Evolutionary conservation across 441 rosid genomes (phyloP).

Genomic region (Gossypium davidsonii): DNA sequence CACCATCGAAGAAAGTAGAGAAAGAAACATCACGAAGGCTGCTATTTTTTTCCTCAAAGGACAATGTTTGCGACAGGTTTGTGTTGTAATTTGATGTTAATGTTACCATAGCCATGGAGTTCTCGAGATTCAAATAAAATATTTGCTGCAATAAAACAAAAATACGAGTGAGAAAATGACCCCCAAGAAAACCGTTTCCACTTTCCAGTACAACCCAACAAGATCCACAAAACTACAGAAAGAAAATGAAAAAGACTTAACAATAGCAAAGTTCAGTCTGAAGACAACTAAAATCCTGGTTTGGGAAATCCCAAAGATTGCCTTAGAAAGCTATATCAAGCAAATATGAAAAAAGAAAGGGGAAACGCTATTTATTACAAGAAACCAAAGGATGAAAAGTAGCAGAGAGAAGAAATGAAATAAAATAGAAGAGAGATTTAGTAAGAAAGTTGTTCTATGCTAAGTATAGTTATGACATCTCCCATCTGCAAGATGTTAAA

Average conservation of each 20-base stretch:
- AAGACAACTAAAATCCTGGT: slow-evolving; percentile 3
- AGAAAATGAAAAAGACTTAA: slow-evolving; percentile 23
- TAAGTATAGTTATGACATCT: slow-evolving; percentile 17
- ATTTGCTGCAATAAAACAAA: slow-evolving; percentile 1
- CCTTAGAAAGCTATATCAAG: slow-evolving; percentile 12
- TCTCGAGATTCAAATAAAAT: background rate
- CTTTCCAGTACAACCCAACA: background rate
- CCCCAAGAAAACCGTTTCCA: background rate
- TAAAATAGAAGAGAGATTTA: slow-evolving; percentile 1
- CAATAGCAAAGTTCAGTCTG: slow-evolving; percentile 11
- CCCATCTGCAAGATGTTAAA: slow-evolving; percentile 11
- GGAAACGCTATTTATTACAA: background rate
- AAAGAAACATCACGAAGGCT: slow-evolving; percentile 26
- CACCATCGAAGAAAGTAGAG: slow-evolving; percentile 37
- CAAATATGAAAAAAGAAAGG: slow-evolving; percentile 13
- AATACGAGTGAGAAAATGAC: background rate
- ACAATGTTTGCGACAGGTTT: slow-evolving; percentile 22
- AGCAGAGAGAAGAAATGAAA: background rate
- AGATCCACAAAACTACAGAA: slow-evolving; percentile 19
- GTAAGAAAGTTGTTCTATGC: background rate
- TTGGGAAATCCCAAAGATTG: slow-evolving; percentile 5
- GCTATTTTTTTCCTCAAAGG: slow-evolving; percentile 21
- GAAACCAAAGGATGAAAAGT: background rate
- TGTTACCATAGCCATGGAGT: slow-evolving; percentile 32
- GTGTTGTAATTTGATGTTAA: slow-evolving; percentile 30